These are phyloP conservation scores for Sporisorium scitamineum DNA, from an alignment of 1,284 basidiomycete genomes.

Conservation along the genomic window DNA sequence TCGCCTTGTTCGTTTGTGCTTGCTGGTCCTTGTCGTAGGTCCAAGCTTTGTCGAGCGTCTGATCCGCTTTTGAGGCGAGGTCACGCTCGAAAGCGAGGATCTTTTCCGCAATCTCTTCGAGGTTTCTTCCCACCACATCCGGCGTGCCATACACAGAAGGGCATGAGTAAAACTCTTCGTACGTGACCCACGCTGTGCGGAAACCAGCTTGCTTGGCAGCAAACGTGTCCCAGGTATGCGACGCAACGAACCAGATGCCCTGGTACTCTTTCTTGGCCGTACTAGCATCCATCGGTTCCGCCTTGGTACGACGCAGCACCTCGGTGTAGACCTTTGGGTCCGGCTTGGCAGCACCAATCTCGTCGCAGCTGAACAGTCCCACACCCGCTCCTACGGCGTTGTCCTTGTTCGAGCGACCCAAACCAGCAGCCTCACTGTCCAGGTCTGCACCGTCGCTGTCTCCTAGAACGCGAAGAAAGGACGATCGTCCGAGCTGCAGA, in stretches of 20 bases:
- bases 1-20: conserved; percentile 21
- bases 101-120: conserved; percentile 51
- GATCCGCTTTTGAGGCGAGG: conserved; percentile 5
- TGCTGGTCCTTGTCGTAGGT: conserved; percentile 31
- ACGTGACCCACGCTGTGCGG: conserved; percentile 59
- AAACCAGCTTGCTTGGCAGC: conserved; percentile 53
- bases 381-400: conserved; percentile 35
- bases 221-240: conserved; percentile 56
- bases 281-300: conserved; percentile 28
- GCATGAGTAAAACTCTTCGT: conserved; percentile 57
- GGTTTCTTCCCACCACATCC: conserved; percentile 50
- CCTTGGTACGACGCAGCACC: conserved; percentile 35
- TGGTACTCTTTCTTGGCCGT: conserved; percentile 38
- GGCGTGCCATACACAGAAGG: conserved; percentile 54
- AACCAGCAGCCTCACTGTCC: conserved; percentile 34
- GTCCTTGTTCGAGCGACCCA: conserved; percentile 13
- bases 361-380: conserved; percentile 61
- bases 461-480: conserved; percentile 41
- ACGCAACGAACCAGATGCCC: conserved; percentile 61
- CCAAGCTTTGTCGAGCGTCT: conserved; percentile 18
- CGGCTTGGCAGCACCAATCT: conserved; percentile 58
- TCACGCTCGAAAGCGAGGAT: conserved; percentile 53
- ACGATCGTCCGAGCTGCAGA: conserved; percentile 39
- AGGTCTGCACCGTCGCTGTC: conserved; percentile 44
- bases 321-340: conserved; percentile 57